Evolutionary conservation across 78 protist genomes (phyloP).

Genomic region (Blattamonas nauphoetae): DNA sequence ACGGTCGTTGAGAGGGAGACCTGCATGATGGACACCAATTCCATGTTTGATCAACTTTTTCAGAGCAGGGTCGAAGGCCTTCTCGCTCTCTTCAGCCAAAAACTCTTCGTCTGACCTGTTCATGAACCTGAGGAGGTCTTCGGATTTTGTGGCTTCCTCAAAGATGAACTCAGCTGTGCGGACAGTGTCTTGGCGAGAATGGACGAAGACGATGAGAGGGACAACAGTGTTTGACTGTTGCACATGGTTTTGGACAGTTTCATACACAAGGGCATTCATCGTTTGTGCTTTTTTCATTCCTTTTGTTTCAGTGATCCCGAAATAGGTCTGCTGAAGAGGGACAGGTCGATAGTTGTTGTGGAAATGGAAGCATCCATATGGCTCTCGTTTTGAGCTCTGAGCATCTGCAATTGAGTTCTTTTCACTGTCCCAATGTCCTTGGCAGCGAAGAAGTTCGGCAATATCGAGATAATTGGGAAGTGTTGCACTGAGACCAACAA

Average conservation of each 20-base stretch:
- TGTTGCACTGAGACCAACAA: constrained; percentile 96
- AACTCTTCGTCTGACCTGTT: constrained; percentile 37
- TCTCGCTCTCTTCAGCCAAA: constrained; percentile 44
- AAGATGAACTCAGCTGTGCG: constrained; percentile 60
- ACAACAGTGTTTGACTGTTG: constrained; percentile 44
- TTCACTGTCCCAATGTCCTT: constrained; percentile 14
- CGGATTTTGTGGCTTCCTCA: constrained; percentile 40
- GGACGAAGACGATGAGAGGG: constrained; percentile 92
- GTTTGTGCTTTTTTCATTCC: constrained; percentile 65
- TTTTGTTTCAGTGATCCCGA: constrained; percentile 81
- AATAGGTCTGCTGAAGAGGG: constrained; percentile 84
- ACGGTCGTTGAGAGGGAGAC: constrained; percentile 64
- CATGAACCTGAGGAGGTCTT: constrained; percentile 38
- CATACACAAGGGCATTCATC: constrained; percentile 81
- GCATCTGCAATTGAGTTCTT: background rate
- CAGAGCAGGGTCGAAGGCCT: background rate
- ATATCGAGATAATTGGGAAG: constrained; percentile 98
- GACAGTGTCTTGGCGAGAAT: constrained; percentile 91
- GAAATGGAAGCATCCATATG: constrained; percentile 67
- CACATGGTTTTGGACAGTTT: constrained; percentile 51
- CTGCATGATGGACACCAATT: constrained; percentile 97
- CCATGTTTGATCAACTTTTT: constrained; percentile 77
- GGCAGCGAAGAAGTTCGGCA: constrained; percentile 82
- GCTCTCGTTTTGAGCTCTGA: background rate
- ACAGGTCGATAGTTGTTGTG: constrained; percentile 82